Evolutionary conservation across 176 grass and related monocot species (phyloP), one percentile per base, ranked within the genome.

Genomic region (Bromus sterilis): DNA sequence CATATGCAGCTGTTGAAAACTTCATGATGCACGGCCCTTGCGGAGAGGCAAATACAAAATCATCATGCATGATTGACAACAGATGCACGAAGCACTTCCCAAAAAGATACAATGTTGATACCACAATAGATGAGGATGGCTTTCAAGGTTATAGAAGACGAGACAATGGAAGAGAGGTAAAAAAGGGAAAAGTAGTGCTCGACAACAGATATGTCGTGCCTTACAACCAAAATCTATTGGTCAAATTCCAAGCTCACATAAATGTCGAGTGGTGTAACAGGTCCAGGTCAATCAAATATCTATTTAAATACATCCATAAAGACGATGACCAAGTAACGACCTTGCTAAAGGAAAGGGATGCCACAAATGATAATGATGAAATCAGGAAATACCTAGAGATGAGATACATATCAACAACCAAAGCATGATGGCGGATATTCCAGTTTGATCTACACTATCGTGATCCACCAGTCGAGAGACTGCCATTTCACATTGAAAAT

Each of bases 221-320:
- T 0, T 66, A 84, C 16, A 84, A 88, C 3, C 7, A 1, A 16
- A 20, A 74, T 33, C 4, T 88, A 0, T 6, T 85, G 1, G 4
- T 80, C 0, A 84, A 84, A 23, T 89, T 56, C 14, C 36, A 65
- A 61, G 73, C 74, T 1, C 75, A 89, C 24, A 65, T 84, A 8
- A 80, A 75, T 4, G 76, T 85, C 3, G 82, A 85, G 20, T 42
- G 32, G 60, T 89, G 69, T 32, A 72, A 76, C 0, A 12, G 9
- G 15, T 59, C 56, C 13, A 74, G 42, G 23, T 33, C 59, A 1
- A 84, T 88, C 24, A 88, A 88, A 31, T 88, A 88, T 12, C 11
- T 89, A 0, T 84, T 89, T 60, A 85, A 80, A 10, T 84, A 80
- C 29, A 41, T 89, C 0, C 24, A 57, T n/a, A 77, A 89, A 56